Evolutionary conservation across 805 yeast species (phyloP), one percentile per base, ranked within the genome.

Genomic region (Wilhelminamyces savonicus): DNA sequence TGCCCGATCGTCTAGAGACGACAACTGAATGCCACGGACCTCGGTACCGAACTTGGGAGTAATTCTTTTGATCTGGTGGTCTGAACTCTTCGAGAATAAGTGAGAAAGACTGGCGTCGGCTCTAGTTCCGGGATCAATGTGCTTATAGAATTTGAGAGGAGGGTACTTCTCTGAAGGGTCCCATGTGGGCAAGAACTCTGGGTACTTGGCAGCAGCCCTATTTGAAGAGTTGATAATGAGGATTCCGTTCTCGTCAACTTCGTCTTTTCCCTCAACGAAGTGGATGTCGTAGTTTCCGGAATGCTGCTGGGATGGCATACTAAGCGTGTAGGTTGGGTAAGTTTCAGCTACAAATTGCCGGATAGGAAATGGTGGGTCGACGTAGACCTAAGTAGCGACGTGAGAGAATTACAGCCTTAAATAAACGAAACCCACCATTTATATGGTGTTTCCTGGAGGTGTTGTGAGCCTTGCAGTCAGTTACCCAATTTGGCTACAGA

Each of bases 21-120:
- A 70, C 31, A 80, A 59, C 46, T 78, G 85, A 26, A 81, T 46
- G 21, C 80, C 81, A 16, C 54, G 54, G 27, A 82, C 58, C 39
- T 76, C 84, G 13, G 78, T 61, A 13, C 92, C 94, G 29, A 83
- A 61, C 46, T 74, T 79, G 19, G 92, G 90, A 2, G 84, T 74
- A 21, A 82, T 52, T 30, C 46, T 52, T 39, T 69, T 69, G 26
- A 50, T 48, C 16, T 49, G 35, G 16, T 43, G 44, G 22, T 41
- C 37, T 26, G 25, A 27, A 34, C 28, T 30, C 37, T 42, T 32
- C 7, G 34, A 29, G 24, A 36, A 24, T 10, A 44, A 35, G 27
- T 33, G 32, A 14, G 41, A 36, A 23, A 42, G 30, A 4, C 26
- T 13, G 10, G 43, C 42, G 30, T 44, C 43, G 6, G 48, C 48